These are phyloP conservation scores for Harringtonia aguacate DNA, from an alignment of 2,329 filamentous ascomycete genomes.

Conservation along the genomic window DNA sequence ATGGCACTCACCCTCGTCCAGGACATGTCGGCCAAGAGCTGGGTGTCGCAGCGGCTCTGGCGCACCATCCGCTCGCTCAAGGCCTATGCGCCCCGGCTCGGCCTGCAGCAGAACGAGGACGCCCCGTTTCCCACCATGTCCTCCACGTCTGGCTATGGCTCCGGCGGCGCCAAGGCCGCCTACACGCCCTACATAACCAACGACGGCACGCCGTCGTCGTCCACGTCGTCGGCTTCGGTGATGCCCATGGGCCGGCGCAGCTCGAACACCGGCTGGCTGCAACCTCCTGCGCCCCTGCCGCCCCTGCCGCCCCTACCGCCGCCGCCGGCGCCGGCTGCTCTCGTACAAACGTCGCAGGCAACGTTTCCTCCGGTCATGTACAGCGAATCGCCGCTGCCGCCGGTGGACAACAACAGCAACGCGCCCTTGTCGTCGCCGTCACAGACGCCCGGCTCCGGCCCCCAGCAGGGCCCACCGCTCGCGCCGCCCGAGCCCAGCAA, in stretches of 20 bases:
- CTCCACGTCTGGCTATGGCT: slow-evolving; percentile 17
- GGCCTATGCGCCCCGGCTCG: slow-evolving; percentile 59
- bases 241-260: background rate
- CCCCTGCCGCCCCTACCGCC: background rate
- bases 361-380: no score
- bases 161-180: slow-evolving; percentile 8
- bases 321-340: background rate
- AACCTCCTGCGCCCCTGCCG: background rate
- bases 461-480: background rate
- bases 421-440: background rate
- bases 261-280: background rate
- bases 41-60: slow-evolving; percentile 64
- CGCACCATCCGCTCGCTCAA: slow-evolving; percentile 60
- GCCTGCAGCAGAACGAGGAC: slow-evolving; percentile 40
- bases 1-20: slow-evolving; percentile 66
- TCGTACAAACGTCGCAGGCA: no score
- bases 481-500: slow-evolving; percentile 21
- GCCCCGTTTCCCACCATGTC: slow-evolving; percentile 42
- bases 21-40: slow-evolving; percentile 59
- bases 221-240: background rate
- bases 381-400: no score
- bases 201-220: background rate
- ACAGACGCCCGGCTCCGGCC: background rate
- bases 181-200: background rate
- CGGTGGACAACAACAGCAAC: background rate